Percentiles rank a stretch among this genome's conserved stretches.
Conservation (phyloP, 495 filamentous ascomycete genomes). For the Podospora bellae-mahoneyi region DNA sequence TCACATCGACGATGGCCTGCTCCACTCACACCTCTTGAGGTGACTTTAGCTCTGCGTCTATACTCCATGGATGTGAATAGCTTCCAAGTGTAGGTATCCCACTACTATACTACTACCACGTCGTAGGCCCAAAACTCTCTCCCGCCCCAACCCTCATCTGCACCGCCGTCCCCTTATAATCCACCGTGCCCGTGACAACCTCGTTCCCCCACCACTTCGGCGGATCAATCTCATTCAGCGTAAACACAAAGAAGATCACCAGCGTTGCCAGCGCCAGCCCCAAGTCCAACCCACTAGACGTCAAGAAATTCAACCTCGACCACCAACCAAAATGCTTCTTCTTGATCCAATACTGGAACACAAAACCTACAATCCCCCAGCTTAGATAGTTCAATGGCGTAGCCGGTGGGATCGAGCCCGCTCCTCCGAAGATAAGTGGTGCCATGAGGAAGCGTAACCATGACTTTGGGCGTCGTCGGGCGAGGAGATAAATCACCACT, state of each 20-base stretch:
- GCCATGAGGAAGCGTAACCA: constrained; percentile 56
- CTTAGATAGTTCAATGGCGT: constrained; percentile 66
- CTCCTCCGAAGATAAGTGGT: constrained; percentile 66
- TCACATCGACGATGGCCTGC: too few relatives aligned
- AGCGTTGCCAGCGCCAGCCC: constrained; percentile 61
- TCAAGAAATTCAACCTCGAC: constrained; percentile 62
- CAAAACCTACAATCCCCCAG: constrained; percentile 63
- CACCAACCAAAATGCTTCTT: constrained; percentile 62
- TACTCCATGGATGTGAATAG: too few relatives aligned
- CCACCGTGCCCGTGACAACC: constrained; percentile 48
- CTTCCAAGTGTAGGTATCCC: too few relatives aligned
- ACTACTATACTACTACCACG: constrained; percentile 5
- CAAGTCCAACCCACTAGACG: constrained; percentile 58
- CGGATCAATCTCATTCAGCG: constrained; percentile 45
- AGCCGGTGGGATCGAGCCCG: constrained; percentile 61
- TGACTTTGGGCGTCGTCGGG: constrained; percentile 52
- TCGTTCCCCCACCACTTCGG: constrained; percentile 57
- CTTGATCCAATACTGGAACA: constrained; percentile 61
- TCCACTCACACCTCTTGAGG: too few relatives aligned
- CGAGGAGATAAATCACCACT: constrained; percentile 54
- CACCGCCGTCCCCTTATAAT: constrained; percentile 51
- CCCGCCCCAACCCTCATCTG: constrained; percentile 47
- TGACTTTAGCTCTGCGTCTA: too few relatives aligned
- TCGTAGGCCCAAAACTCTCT: constrained; percentile 61
- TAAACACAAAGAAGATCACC: constrained; percentile 60